Conservation (phyloP, 139 green algal species). For the Astrephomene gubernaculifera region DNA sequence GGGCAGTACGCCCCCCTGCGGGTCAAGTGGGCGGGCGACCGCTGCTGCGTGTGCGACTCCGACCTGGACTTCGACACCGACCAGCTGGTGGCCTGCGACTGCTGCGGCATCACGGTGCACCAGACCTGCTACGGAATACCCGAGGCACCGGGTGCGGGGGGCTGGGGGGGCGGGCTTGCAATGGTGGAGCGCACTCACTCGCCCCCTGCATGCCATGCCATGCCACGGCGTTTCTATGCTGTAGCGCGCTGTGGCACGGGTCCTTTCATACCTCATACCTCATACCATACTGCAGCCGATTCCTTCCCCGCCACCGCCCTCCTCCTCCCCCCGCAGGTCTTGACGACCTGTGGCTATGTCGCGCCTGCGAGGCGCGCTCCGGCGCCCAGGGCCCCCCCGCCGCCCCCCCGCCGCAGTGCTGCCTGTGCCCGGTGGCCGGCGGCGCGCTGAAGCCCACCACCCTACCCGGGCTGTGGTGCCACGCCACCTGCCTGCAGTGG, state of each 20-base stretch:
- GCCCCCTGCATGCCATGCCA: background rate
- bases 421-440: constrained; percentile 89
- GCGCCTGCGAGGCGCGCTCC: constrained; percentile 83
- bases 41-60: constrained; percentile 87
- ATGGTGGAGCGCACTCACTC: background rate
- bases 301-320: background rate
- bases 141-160: constrained; percentile 67
- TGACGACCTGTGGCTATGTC: constrained; percentile 91
- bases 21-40: constrained; percentile 72
- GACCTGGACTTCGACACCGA: constrained; percentile 94
- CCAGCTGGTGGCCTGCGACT: constrained; percentile 89
- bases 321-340: constrained; percentile 20
- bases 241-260: no score
- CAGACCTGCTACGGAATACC: constrained; percentile 94
- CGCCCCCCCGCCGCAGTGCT: constrained; percentile 82
- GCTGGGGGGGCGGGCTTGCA: background rate
- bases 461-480: constrained; percentile 81
- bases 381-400: constrained; percentile 68
- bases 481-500: constrained; percentile 91
- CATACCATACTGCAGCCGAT: background rate
- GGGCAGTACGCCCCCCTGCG: constrained; percentile 53
- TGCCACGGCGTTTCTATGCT: no score
- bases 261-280: background rate
- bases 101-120: constrained; percentile 90
- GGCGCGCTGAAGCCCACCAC: constrained; percentile 92